A percentile compares a stretch with the other conserved stretches of the same genome.
Evolutionary conservation across 305 asterid genomes (phyloP).

Genomic region (Petunia hybrid): DNA sequence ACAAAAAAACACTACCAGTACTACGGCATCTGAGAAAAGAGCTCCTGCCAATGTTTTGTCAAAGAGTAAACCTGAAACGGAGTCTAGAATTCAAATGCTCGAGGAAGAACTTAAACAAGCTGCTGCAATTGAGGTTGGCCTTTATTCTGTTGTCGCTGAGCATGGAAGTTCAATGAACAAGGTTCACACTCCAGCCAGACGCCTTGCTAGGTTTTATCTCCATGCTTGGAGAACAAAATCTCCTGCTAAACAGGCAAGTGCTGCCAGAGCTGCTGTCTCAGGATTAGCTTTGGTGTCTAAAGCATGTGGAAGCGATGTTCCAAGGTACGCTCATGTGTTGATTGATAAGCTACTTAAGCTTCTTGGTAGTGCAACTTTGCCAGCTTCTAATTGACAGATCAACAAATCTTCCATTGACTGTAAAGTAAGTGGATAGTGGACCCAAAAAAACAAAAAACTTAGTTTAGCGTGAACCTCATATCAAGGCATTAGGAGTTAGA

Average conservation of each 20-base stretch:
- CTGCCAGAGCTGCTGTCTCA: constrained; percentile 80
- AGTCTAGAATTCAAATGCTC: constrained; percentile 62
- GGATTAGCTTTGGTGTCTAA: constrained; percentile 90
- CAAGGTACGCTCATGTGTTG: constrained; percentile 57
- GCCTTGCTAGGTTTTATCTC: constrained; percentile 80
- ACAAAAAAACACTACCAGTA: constrained; percentile 31
- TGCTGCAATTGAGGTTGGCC: constrained; percentile 81
- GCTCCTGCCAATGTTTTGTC: constrained; percentile 39
- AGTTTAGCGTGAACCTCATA: neutral
- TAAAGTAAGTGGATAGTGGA: constrained; percentile 9
- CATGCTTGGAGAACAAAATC: constrained; percentile 65
- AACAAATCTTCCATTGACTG: neutral
- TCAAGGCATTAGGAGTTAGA: neutral
- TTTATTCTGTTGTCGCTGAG: constrained; percentile 83
- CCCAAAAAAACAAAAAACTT: neutral
- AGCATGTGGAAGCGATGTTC: constrained; percentile 94
- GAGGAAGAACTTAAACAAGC: constrained; percentile 89
- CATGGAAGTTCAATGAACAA: constrained; percentile 78
- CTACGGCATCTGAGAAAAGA: constrained; percentile 28
- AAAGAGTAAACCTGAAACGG: constrained; percentile 55
- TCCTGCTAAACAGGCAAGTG: constrained; percentile 76
- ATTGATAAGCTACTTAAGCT: neutral
- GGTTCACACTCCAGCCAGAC: constrained; percentile 91
- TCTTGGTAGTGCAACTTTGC: neutral
- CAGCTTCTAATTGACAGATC: constrained; percentile 2